Evolutionary conservation across 2,329 filamentous ascomycete genomes (phyloP), one percentile per base, ranked within the genome.

Genomic region (Metarhizium guizhouense): DNA sequence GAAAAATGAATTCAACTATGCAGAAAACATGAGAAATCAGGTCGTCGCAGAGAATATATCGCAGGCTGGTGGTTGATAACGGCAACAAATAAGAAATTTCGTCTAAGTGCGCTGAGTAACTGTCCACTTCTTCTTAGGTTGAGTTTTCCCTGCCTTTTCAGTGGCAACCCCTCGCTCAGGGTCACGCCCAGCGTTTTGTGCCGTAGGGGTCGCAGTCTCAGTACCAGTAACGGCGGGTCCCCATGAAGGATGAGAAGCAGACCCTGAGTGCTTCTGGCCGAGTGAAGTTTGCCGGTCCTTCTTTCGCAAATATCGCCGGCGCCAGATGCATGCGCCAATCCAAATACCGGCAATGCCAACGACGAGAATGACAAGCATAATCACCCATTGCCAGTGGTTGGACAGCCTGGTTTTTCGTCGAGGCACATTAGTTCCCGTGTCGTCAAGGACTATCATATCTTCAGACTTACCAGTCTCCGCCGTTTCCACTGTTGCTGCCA

Each of bases 371-470:
- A 90, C 84, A 54, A 94, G 77, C 79, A 94, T 90, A 59, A 93
- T 78, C 49, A 95, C 82, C 89, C 89, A 95, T 74, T 84, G 79
- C 75, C 82, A 90, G 69, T 93, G 88, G 32, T 75, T 78, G 7
- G 79, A 77, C 52, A 88, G 72, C 87, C 87, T 90, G 58, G 25
- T 18, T 49, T 34, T 14, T 32, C 7, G 25, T 10, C 14, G 42
- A 14, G n/a, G 1, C 16, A 20, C 42, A 30, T 48, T 30, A 48
- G 45, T 30, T 48, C 30, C 45, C 13, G 18, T 10, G n/a, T 48
- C 6, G 45, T 20, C 18, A 47, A 14, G 47, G 43, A 43, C 4
- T 32, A 30, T 18, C 14, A 18, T 40, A 5, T 7, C 25, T 30
- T 14, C n/a, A 30, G 30, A 55, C 75, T 63, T 72, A 81, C 79